Evolutionary conservation across 2,329 filamentous ascomycete species (phyloP), one percentile per base, ranked within the genome.

Genomic region (Cercospora sp.): DNA sequence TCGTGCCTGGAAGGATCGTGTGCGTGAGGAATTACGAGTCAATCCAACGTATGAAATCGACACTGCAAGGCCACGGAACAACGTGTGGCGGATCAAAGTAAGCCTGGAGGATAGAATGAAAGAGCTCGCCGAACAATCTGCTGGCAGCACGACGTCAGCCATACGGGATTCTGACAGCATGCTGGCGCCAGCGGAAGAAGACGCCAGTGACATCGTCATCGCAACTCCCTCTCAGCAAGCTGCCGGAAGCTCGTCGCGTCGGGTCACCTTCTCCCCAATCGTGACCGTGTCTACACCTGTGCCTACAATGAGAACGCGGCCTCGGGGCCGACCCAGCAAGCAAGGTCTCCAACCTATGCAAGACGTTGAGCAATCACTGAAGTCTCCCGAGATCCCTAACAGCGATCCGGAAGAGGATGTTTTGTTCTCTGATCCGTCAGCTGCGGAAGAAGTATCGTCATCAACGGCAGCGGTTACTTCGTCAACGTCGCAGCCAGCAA

Each of bases 231-330:
- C 23, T 59, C 62, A 58, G 51, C 62, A 61, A 30, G 18, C 36
- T 33, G 42, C 20, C 12, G 28, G 28, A 59, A 51, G 59, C 30
- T 51, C 28, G n/a, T 59, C 59, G 48, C 67, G 67, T 30, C 67
- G 61, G 33, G 67, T 68, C 55, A 66, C 67, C 1, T 68, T 68
- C 33, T 66, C 64, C 6, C 67, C 67, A 7, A 16, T 65, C 9
- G 67, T 68, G 10, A 63, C 60, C 8, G 63, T 68, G 12, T 59
- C 63, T 5, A 68, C 63, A 7, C 59, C 63, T 20, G 33, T 53
- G 45, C 45, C 48, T 16, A 20, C 61, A 18, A 33, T 16, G 48
- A 51, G 12, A 31, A 18, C 12, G 2, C 60, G 30, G 57, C 28
- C 48, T 40, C 26, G 64, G 16, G 45, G 16, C 3, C 33, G 40